Conservation (phyloP, 2,329 filamentous ascomycete species). For the Scortechinia acanthostroma region DNA sequence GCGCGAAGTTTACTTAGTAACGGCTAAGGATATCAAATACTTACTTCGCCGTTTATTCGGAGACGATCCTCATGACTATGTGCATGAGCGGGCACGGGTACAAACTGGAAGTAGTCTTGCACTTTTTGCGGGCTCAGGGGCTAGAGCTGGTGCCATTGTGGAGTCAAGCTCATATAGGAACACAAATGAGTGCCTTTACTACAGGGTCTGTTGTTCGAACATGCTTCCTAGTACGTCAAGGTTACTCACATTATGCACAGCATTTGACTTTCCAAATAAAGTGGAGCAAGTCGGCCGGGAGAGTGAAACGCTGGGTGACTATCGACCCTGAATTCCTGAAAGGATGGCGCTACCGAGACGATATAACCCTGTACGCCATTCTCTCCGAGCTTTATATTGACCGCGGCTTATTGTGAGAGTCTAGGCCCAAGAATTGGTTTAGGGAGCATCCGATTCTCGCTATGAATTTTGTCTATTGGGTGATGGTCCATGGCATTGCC, state of each 20-base stretch:
- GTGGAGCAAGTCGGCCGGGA: not conserved
- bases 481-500: not conserved
- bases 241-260: too few relatives aligned
- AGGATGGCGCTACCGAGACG: not conserved
- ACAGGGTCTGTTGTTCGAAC: not conserved
- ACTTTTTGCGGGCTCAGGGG: not conserved
- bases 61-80: not conserved
- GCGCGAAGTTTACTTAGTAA: not conserved
- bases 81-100: not conserved
- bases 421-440: not conserved
- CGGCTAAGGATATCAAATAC: not conserved
- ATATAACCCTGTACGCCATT: too few relatives aligned
- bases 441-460: not conserved
- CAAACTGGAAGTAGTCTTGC: not conserved
- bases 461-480: not conserved
- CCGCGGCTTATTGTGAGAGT: too few relatives aligned
- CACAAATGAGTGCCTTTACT: slow-evolving; percentile 1
- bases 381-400: too few relatives aligned
- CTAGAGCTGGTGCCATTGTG: not conserved
- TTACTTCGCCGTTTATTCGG: not conserved
- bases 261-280: not conserved
- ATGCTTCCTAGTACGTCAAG: too few relatives aligned
- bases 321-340: not conserved
- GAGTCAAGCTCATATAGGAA: not conserved
- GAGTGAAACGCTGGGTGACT: not conserved